Percentiles rank a stretch among this genome's conserved stretches.
Evolutionary conservation across 1,139 yeast species (phyloP).

Genomic region (Taphrina deformans): DNA sequence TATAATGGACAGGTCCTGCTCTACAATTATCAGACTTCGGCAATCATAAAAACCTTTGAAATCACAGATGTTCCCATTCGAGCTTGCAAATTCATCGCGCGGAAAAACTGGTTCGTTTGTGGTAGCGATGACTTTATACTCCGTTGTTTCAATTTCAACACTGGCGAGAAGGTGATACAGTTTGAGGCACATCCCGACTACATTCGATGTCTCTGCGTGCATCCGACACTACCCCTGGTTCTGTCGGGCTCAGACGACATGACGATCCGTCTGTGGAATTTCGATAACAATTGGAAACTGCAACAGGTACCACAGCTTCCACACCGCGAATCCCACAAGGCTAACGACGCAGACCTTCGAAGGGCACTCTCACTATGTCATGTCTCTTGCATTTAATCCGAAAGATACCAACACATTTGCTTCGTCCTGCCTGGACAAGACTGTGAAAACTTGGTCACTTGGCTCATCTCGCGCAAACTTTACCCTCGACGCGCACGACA

Average conservation of each 20-base stretch:
- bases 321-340: neutral
- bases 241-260: slow-evolving; percentile 91
- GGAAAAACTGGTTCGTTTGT: slow-evolving; percentile 95
- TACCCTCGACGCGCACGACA: slow-evolving; percentile 87
- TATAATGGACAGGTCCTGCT: slow-evolving; percentile 37
- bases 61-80: slow-evolving; percentile 94
- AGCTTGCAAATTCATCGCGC: slow-evolving; percentile 90
- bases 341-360: slow-evolving; percentile 53
- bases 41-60: slow-evolving; percentile 69
- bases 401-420: slow-evolving; percentile 98
- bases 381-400: slow-evolving; percentile 93
- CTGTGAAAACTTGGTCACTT: slow-evolving; percentile 94
- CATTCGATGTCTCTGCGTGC: slow-evolving; percentile 88
- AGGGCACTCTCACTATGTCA: slow-evolving; percentile 94
- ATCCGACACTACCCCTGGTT: slow-evolving; percentile 86
- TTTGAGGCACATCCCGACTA: slow-evolving; percentile 98
- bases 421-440: slow-evolving; percentile 91
- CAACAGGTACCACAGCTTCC: slow-evolving; percentile 60
- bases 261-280: slow-evolving; percentile 91
- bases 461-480: slow-evolving; percentile 89
- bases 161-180: slow-evolving; percentile 90
- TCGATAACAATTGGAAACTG: slow-evolving; percentile 90
- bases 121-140: slow-evolving; percentile 95
- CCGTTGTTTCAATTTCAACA: slow-evolving; percentile 89
- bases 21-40: slow-evolving; percentile 42